Evolutionary conservation across 225 moss, liverwort and hornwort species (phyloP).

Genomic region (Physcomitrium patens): DNA sequence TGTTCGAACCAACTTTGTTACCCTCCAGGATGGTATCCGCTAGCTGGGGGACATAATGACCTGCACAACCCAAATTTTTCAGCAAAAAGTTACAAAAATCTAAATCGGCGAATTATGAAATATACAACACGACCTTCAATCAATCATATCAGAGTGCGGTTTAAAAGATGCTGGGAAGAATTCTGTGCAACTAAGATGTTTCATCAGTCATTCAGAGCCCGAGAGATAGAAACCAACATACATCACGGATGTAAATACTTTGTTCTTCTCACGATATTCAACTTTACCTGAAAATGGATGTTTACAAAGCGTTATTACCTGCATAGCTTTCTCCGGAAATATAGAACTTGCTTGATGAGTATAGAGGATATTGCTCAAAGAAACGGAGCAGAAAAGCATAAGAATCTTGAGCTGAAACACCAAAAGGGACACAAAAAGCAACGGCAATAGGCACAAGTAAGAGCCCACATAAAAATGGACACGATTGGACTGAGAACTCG

Average conservation of each 20-base stretch:
- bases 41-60: slow-evolving; percentile 95
- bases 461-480: not conserved
- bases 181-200: not conserved
- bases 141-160: slow-evolving; percentile 1
- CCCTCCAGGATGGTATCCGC: slow-evolving; percentile 68
- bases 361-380: slow-evolving; percentile 77
- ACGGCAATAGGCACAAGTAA: slow-evolving; percentile 4
- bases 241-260: too few species aligned
- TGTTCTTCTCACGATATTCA: not conserved
- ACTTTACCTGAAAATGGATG: not conserved
- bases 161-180: not conserved
- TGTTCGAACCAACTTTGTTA: slow-evolving; percentile 63
- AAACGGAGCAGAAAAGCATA: slow-evolving; percentile 75
- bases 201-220: not conserved
- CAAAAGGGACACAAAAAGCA: slow-evolving; percentile 9
- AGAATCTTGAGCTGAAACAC: slow-evolving; percentile 73
- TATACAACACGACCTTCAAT: not conserved
- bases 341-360: slow-evolving; percentile 69
- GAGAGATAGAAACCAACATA: too few species aligned
- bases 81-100: slow-evolving; percentile 3
- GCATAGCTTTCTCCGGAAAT: slow-evolving; percentile 95
- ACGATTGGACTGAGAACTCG: not conserved
- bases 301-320: slow-evolving; percentile 43
- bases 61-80: slow-evolving; percentile 42
- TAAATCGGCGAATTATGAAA: not conserved